Conservation (phyloP, 176 grass and related monocot species). For the Eleusine coracana region DNA sequence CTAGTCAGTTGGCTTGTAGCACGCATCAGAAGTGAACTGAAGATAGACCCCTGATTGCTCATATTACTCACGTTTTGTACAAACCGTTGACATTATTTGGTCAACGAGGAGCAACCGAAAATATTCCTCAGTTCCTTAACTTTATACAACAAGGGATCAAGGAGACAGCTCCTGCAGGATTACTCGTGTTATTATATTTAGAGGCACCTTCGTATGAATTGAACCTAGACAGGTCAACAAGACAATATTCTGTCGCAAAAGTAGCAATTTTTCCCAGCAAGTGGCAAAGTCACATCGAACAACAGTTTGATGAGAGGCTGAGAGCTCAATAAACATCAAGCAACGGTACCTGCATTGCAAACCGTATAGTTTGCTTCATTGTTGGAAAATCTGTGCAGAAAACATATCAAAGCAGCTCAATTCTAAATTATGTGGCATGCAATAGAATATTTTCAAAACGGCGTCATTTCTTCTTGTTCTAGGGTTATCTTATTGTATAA, state of each 20-base stretch:
- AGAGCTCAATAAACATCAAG: not conserved
- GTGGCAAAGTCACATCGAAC: slow-evolving; percentile 11
- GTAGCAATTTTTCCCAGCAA: not conserved
- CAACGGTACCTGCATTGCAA: not conserved
- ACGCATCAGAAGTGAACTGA: not conserved
- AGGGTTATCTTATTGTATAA: too few species aligned
- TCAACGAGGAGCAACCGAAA: slow-evolving; percentile 3
- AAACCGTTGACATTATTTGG: slow-evolving; percentile 32
- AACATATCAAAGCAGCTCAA: not conserved
- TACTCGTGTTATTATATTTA: not conserved
- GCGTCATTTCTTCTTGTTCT: too few species aligned
- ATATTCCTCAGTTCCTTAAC: slow-evolving; percentile 38
- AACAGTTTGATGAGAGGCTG: not conserved
- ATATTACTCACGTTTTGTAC: slow-evolving; percentile 21
- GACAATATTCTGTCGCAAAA: slow-evolving; percentile 16
- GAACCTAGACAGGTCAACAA: slow-evolving; percentile 31
- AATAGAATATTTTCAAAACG: not conserved
- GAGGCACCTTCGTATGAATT: not conserved
- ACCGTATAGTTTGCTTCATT: not conserved
- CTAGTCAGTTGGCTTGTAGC: slow-evolving; percentile 6
- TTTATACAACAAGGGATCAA: slow-evolving; percentile 1
- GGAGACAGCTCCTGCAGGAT: not conserved
- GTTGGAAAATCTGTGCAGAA: not conserved
- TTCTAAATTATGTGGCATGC: not conserved
- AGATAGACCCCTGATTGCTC: slow-evolving; percentile 2